phyloP scores from a whole-genome alignment of 139 green algal species.

The Coelastrella sp. region DNA sequence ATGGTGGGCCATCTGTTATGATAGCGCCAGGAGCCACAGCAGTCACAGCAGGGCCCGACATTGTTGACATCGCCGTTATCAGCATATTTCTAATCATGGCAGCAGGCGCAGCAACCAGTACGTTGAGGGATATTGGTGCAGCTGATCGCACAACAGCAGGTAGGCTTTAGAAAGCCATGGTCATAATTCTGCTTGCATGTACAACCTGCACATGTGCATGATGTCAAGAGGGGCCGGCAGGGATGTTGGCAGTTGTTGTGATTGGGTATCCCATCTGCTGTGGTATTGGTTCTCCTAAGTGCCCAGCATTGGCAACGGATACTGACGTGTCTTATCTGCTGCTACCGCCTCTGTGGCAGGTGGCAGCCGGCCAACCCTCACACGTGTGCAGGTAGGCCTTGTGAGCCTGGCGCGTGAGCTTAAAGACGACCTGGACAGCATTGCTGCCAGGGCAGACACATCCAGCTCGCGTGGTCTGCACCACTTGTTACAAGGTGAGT shows the following conservation, averaged over 20 bases:
- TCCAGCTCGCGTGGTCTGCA: slow-evolving; percentile 75
- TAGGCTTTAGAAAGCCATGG: background rate
- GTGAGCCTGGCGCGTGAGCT: slow-evolving; percentile 83
- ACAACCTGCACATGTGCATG: too few relatives aligned
- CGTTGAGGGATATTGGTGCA: background rate
- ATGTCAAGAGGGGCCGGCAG: too few relatives aligned
- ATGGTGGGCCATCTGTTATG: background rate
- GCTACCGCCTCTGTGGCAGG: background rate
- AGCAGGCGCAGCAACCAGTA: background rate
- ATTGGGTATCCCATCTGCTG: too few relatives aligned
- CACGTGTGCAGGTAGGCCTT: slow-evolving; percentile 85
- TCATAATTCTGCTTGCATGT: too few relatives aligned
- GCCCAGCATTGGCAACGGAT: too few relatives aligned
- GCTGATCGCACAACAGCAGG: background rate
- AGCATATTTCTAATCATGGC: slow-evolving; percentile 39
- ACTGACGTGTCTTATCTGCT: too few relatives aligned
- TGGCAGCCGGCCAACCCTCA: slow-evolving; percentile 58
- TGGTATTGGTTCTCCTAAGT: too few relatives aligned
- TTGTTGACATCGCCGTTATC: slow-evolving; percentile 36
- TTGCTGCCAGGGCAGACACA: slow-evolving; percentile 87
- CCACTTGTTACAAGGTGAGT: slow-evolving; percentile 78
- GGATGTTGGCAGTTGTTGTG: too few relatives aligned
- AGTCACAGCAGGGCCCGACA: background rate
- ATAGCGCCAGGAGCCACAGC: background rate
- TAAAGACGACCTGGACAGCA: slow-evolving; percentile 87